Evolutionary conservation across 108 stramenopile species (phyloP).

Genomic region (Discostella pseudostelligera): DNA sequence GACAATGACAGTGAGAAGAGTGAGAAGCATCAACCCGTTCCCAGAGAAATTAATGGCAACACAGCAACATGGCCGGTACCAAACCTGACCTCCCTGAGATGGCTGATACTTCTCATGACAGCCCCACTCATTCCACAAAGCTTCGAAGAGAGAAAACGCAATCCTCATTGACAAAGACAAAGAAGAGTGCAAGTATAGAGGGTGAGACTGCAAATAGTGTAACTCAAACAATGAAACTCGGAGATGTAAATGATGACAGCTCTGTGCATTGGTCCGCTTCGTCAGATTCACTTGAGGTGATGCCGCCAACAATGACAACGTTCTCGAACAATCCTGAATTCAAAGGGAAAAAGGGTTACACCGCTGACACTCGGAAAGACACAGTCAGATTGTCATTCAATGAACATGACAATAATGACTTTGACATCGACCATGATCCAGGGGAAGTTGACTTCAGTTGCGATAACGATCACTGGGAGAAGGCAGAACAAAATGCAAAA

Average conservation of each 20-base stretch:
- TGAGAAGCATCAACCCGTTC: neutral
- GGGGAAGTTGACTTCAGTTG: neutral
- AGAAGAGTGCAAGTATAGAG: neutral
- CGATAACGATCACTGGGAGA: neutral
- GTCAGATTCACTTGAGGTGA: conserved; percentile 2
- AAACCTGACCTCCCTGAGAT: neutral
- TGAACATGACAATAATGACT: neutral
- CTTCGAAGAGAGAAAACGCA: neutral
- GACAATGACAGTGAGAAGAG: neutral
- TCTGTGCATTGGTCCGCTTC: neutral
- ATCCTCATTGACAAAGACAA: conserved; percentile 1
- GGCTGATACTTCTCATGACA: neutral
- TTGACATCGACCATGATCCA: neutral
- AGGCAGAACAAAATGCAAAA: neutral
- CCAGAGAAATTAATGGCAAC: neutral
- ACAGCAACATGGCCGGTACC: neutral
- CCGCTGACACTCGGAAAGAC: neutral
- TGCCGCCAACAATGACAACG: neutral
- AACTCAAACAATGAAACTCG: neutral
- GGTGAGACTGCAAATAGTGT: too few relatives aligned
- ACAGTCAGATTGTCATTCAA: conserved; percentile 8
- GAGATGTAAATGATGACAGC: neutral
- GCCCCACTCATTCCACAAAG: neutral
- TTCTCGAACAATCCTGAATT: neutral
- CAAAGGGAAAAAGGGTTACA: neutral